Conservation (phyloP, 2,329 filamentous ascomycete species). For the Alternaria gansuensis region DNA sequence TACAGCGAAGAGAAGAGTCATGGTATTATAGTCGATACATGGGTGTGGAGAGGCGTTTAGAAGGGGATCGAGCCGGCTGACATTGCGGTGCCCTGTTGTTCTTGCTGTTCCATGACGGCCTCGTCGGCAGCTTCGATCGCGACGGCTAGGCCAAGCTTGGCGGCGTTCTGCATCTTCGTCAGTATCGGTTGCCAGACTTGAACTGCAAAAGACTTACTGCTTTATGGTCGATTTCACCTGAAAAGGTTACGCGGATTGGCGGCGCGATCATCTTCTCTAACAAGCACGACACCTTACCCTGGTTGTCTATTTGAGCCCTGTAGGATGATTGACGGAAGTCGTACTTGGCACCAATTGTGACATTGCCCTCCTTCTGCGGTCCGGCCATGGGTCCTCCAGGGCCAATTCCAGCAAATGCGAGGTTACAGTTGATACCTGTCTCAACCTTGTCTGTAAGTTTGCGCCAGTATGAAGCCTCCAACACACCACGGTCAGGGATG, state of each 20-base stretch:
- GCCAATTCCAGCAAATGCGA: slow-evolving; percentile 75
- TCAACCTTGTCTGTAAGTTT: slow-evolving; percentile 93
- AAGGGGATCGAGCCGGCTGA: slow-evolving; percentile 52
- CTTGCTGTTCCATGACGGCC: slow-evolving; percentile 55
- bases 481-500: slow-evolving; percentile 82
- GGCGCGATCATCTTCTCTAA: slow-evolving; percentile 96
- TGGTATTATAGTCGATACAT: slow-evolving; percentile 48
- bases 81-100: slow-evolving; percentile 39
- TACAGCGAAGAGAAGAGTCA: slow-evolving; percentile 54
- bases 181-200: slow-evolving; percentile 22
- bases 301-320: slow-evolving; percentile 93
- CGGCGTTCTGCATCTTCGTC: slow-evolving; percentile 73
- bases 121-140: slow-evolving; percentile 63
- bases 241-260: slow-evolving; percentile 91
- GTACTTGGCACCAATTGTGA: slow-evolving; percentile 95
- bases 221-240: slow-evolving; percentile 93
- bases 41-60: slow-evolving; percentile 40
- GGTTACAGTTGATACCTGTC: slow-evolving; percentile 92
- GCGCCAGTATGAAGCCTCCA: slow-evolving; percentile 91
- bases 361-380: slow-evolving; percentile 83
- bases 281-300: slow-evolving; percentile 90
- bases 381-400: slow-evolving; percentile 71
- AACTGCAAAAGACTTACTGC: slow-evolving; percentile 72
- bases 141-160: slow-evolving; percentile 93
- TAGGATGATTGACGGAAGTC: slow-evolving; percentile 96